Conservation (phyloP, 352 stramenopile species). For the Phytophthora ramorum region DNA sequence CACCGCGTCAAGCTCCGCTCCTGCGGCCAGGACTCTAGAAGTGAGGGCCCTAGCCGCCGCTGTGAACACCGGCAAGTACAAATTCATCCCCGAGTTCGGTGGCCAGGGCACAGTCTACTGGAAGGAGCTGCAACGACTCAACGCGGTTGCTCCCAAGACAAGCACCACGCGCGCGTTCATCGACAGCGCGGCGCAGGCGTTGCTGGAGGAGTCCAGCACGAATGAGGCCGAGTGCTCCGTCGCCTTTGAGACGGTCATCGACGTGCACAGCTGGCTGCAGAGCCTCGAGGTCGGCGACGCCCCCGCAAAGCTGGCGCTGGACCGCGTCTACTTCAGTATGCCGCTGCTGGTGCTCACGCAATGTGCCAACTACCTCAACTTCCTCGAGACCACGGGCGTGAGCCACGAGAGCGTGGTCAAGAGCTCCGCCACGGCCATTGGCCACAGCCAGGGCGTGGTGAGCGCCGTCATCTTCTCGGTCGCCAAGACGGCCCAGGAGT, state of each 20-base stretch:
- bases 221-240: slow-evolving; percentile 46
- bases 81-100: slow-evolving; percentile 66
- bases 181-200: slow-evolving; percentile 45
- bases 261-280: slow-evolving; percentile 67
- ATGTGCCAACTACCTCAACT: slow-evolving; percentile 77
- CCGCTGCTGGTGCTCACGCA: slow-evolving; percentile 81
- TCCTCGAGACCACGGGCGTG: slow-evolving; percentile 59
- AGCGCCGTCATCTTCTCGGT: slow-evolving; percentile 73
- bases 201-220: slow-evolving; percentile 58
- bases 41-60: slow-evolving; percentile 33
- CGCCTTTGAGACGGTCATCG: slow-evolving; percentile 53
- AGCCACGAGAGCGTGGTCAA: slow-evolving; percentile 72
- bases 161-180: slow-evolving; percentile 52
- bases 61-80: slow-evolving; percentile 32
- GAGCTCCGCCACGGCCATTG: slow-evolving; percentile 50
- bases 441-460: slow-evolving; percentile 85
- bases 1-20: background rate
- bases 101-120: slow-evolving; percentile 77
- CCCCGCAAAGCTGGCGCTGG: slow-evolving; percentile 16
- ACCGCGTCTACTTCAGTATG: slow-evolving; percentile 79
- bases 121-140: slow-evolving; percentile 62
- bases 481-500: slow-evolving; percentile 59
- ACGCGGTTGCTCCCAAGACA: slow-evolving; percentile 43
- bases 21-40: background rate
- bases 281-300: slow-evolving; percentile 29